Percentiles rank a stretch among this genome's conserved stretches.
Conservation (phyloP, 108 stramenopile genomes). For the Cylindrotheca fusiformis region DNA sequence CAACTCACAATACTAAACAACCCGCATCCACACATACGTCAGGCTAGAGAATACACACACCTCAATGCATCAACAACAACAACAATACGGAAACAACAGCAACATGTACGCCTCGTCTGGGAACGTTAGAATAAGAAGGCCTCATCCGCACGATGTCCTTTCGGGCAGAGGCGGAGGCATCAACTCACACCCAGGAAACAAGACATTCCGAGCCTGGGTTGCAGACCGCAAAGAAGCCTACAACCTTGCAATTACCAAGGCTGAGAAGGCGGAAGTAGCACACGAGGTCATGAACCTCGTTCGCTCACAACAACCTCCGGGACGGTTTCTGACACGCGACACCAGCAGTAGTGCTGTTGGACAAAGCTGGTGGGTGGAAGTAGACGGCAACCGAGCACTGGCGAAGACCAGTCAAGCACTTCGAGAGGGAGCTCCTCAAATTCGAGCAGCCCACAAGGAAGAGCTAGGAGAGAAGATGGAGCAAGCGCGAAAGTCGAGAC, state of each 20-base stretch:
- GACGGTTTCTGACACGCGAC: constrained; percentile 68
- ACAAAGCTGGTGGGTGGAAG: constrained; percentile 66
- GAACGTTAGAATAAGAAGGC: constrained; percentile 24
- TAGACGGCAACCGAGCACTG: constrained; percentile 63
- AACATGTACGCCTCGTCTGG: neutral
- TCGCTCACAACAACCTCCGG: constrained; percentile 46
- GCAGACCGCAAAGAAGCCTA: constrained; percentile 60
- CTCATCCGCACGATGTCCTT: constrained; percentile 42
- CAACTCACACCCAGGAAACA: constrained; percentile 74
- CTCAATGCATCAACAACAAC: constrained; percentile 1
- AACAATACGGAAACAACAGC: constrained; percentile 9
- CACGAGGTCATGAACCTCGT: constrained; percentile 60
- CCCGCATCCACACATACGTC: no score
- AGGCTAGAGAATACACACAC: no score
- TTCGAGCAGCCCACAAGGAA: constrained; percentile 52
- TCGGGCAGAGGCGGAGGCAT: constrained; percentile 83
- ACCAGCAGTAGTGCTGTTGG: constrained; percentile 16
- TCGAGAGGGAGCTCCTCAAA: constrained; percentile 81
- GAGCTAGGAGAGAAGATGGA: constrained; percentile 1
- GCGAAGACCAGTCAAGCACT: constrained; percentile 82
- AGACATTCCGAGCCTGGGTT: constrained; percentile 73
- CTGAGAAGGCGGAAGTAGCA: constrained; percentile 65
- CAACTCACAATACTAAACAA: no score
- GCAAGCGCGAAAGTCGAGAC: constrained; percentile 4
- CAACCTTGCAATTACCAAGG: constrained; percentile 66